Conservation (phyloP, 495 filamentous ascomycete genomes). For the Penicillium nucicola region DNA sequence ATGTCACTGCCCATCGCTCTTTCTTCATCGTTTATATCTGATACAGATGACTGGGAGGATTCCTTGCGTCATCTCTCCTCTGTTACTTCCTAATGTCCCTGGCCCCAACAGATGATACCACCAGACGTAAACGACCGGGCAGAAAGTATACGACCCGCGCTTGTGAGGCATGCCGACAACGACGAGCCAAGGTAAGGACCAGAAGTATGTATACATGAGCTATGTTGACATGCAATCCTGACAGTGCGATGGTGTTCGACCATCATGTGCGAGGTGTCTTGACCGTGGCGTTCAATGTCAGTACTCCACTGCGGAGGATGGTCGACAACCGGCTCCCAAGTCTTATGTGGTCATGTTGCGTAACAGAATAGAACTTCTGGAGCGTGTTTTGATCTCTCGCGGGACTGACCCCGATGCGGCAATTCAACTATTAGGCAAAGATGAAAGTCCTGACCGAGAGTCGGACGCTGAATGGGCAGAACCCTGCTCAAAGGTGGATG, state of each 20-base stretch:
- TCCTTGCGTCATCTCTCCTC: neutral
- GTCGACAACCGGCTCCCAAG: constrained; percentile 28
- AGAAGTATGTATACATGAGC: neutral
- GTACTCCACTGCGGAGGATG: constrained; percentile 25
- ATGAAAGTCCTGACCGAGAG: constrained; percentile 1
- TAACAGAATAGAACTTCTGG: constrained; percentile 22
- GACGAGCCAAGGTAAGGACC: constrained; percentile 24
- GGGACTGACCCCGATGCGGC: constrained; percentile 25
- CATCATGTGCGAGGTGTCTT: constrained; percentile 28
- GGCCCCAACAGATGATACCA: constrained; percentile 9
- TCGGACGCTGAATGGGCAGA: neutral
- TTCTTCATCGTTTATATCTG: no score
- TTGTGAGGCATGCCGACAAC: constrained; percentile 29
- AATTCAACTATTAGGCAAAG: constrained; percentile 14
- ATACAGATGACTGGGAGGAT: neutral
- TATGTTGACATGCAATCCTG: neutral
- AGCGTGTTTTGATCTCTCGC: constrained; percentile 17
- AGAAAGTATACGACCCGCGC: constrained; percentile 29
- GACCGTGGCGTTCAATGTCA: constrained; percentile 21
- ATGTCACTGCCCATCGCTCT: neutral
- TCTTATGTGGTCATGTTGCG: constrained; percentile 28
- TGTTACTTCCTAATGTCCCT: constrained; percentile 2
- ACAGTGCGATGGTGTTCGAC: constrained; percentile 25
- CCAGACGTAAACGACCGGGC: constrained; percentile 15
- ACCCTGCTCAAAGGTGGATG: constrained; percentile 14